Evolutionary conservation across 768 basidiomycete genomes (phyloP).

Genomic region (Leccinellum luteum): DNA sequence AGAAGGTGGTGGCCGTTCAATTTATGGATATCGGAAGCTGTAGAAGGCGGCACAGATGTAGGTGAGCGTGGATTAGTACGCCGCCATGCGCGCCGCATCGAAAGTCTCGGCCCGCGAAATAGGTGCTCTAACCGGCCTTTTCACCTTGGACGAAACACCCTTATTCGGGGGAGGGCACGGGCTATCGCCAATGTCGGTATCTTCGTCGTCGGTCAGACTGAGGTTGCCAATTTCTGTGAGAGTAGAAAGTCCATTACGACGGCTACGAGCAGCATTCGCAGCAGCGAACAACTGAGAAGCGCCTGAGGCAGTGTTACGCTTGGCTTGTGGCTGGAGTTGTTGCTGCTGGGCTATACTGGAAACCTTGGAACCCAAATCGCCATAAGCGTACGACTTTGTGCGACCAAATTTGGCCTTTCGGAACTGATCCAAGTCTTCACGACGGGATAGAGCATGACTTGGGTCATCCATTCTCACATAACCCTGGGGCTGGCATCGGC

Average conservation of each 20-base stretch:
- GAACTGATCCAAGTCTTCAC: conserved; percentile 89
- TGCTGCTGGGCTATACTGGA: conserved; percentile 35
- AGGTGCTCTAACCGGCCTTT: conserved; percentile 49
- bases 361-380: conserved; percentile 57
- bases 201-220: conserved; percentile 68
- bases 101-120: conserved; percentile 69
- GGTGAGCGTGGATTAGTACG: conserved; percentile 33
- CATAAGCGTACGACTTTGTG: conserved; percentile 90
- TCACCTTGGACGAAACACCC: conserved; percentile 50
- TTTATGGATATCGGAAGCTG: conserved; percentile 1
- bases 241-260: conserved; percentile 60
- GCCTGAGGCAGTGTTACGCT: conserved; percentile 67
- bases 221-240: conserved; percentile 66
- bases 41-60: neutral
- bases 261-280: conserved; percentile 62
- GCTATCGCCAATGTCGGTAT: conserved; percentile 78
- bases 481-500: conserved; percentile 73
- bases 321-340: conserved; percentile 44
- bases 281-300: conserved; percentile 63
- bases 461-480: conserved; percentile 98
- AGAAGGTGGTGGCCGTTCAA: neutral
- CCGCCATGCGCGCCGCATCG: conserved; percentile 54
- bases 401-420: conserved; percentile 85
- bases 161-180: conserved; percentile 83
- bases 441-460: conserved; percentile 70